These are phyloP conservation scores for Nelumbo lutea DNA, from an alignment of 164 flowering plant genomes.

Conservation along the genomic window DNA sequence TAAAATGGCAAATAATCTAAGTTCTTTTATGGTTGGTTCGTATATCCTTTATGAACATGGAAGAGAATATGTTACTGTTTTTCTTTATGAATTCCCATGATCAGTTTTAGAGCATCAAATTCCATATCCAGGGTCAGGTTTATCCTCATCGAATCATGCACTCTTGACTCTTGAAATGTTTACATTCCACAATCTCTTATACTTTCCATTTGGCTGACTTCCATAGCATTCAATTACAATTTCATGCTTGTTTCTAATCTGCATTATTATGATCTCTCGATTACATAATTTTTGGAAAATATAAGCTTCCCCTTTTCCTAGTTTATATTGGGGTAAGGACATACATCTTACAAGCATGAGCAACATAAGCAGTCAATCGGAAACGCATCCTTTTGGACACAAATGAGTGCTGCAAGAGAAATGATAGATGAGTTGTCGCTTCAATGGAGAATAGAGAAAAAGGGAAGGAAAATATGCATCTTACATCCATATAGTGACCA, in stretches of 20 bases:
- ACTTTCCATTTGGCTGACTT: slow-evolving; percentile 6
- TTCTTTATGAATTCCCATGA: background rate
- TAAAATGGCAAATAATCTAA: background rate
- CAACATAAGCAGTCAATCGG: slow-evolving; percentile 32
- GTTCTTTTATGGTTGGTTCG: background rate
- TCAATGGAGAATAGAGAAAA: background rate
- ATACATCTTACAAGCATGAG: slow-evolving; percentile 47
- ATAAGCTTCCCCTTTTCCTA: background rate
- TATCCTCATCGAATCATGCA: too few relatives aligned
- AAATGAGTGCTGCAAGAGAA: slow-evolving; percentile 31
- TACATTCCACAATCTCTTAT: too few relatives aligned
- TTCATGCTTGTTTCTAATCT: too few relatives aligned
- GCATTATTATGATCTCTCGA: too few relatives aligned
- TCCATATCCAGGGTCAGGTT: slow-evolving; percentile 2
- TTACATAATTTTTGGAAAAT: too few relatives aligned
- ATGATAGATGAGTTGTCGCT: background rate
- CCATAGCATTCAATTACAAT: slow-evolving; percentile 22
- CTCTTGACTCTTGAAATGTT: too few relatives aligned
- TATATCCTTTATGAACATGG: too few relatives aligned
- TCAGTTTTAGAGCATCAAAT: slow-evolving; percentile 35
- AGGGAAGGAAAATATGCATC: background rate
- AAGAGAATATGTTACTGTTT: too few relatives aligned
- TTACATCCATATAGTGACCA: background rate
- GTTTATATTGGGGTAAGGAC: slow-evolving; percentile 23
- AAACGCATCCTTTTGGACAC: slow-evolving; percentile 23